Base-by-base conservation (phyloP, 2,329 filamentous ascomycete genomes). In the Orbilia javanica region DNA sequence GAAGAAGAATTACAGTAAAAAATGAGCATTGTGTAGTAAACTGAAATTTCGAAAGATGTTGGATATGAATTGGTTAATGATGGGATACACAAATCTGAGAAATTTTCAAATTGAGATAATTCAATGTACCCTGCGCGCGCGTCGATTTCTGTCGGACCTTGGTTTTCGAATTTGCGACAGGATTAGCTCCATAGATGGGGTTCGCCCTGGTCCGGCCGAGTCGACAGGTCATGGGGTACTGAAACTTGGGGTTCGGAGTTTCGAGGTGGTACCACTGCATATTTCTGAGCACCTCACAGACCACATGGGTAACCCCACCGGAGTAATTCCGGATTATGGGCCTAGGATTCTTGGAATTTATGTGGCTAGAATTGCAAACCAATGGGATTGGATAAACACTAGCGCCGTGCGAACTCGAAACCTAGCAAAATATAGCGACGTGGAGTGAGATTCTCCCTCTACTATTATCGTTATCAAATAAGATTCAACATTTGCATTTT, bases 211-310 rank as follows among this genome's bases (percentile, higher is more conserved):
- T 65, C 57, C 44, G 15, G 44, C 39, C 57, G 31, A 60, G 22
- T 36, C 57, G 42, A 48, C 55, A 52, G 46, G 46, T 64, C 68
- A 64, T 64, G 68, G 68, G 57, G 68, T 65, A 72, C 22, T 36
- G 48, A 72, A 65, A 65, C 27, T 64, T 72, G 55, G 67, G 68
- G 57, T 53, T 52, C 68, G 68, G 68, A 72, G 68, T 53, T 72
- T 55, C 44, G 46, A 53, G 22, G 68, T 72, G 68, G 68, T 62
- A 27, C 46, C 48, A 72, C 44, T 60, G 34, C 34, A 60, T 27
- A 39, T 42, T n/a, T 27, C 18, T 57, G 20, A 57, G 65, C 48
- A 27, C 18, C 57, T 64, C 44, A 39, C 46, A 64, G 53, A 44
- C 67, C 53, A 63, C 46, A 66, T 66, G 44, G 63, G 22, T 25